phyloP scores from a whole-genome alignment of 345 rosid species.

The Citrus medica region DNA sequence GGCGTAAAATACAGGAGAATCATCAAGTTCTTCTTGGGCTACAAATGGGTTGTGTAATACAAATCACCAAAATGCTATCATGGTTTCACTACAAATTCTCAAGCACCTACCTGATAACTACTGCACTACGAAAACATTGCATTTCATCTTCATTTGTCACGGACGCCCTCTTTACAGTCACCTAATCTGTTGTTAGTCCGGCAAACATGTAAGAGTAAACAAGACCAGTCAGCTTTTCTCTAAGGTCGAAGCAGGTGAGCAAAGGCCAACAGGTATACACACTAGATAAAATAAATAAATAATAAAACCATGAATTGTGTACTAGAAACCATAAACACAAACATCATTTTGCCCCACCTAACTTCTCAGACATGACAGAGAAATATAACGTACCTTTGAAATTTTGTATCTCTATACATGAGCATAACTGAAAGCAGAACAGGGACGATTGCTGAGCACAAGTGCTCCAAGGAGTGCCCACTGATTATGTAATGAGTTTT shows the following conservation, averaged over 20 bases:
- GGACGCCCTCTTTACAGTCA: constrained; percentile 58
- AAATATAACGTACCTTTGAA: constrained; percentile 53
- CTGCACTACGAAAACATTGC: background rate
- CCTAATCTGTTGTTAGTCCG: constrained; percentile 46
- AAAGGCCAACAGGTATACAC: background rate
- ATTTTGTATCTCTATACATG: constrained; percentile 47
- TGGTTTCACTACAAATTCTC: constrained; percentile 1
- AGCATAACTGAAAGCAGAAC: constrained; percentile 71
- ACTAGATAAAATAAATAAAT: too few relatives aligned
- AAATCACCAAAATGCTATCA: too few relatives aligned
- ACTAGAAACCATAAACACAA: background rate
- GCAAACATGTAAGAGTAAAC: constrained; percentile 12
- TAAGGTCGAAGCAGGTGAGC: background rate
- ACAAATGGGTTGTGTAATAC: too few relatives aligned
- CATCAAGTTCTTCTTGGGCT: background rate
- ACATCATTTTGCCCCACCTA: background rate
- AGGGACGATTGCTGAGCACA: constrained; percentile 53
- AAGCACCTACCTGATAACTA: background rate
- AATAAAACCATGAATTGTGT: too few relatives aligned
- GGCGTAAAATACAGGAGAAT: background rate
- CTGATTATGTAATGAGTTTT: constrained; percentile 57
- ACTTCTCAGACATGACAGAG: background rate
- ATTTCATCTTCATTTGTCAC: constrained; percentile 22
- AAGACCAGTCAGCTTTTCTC: background rate
- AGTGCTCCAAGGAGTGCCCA: constrained; percentile 77